A percentile compares a stretch with the other conserved stretches of the same genome.
Conservation (phyloP, 2,329 filamentous ascomycete species). For the Hypoxylon sp. region DNA sequence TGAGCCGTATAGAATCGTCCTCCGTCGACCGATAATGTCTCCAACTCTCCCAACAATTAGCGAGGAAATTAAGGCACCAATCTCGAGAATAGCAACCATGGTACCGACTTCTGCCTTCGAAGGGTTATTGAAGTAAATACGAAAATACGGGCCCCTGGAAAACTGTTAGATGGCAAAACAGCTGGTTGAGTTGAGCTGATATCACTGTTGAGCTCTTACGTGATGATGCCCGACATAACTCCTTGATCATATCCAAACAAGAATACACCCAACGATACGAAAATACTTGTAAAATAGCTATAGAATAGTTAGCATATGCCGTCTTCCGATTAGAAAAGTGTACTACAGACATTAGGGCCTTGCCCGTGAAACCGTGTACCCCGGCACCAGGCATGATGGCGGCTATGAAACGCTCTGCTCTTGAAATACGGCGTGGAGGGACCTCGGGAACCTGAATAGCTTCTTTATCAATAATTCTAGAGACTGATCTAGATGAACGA, state of each 20-base stretch:
- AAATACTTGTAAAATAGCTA: constrained; percentile 95
- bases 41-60: constrained; percentile 88
- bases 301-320: constrained; percentile 37
- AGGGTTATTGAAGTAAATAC: constrained; percentile 92
- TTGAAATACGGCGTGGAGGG: constrained; percentile 73
- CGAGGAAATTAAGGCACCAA: constrained; percentile 93
- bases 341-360: constrained; percentile 84
- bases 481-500: constrained; percentile 55
- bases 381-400: constrained; percentile 88
- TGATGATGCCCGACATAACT: constrained; percentile 84
- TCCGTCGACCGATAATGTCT: constrained; percentile 90
- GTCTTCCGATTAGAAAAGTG: constrained; percentile 2
- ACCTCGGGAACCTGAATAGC: constrained; percentile 86
- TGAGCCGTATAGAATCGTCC: constrained; percentile 93
- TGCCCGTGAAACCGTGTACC: constrained; percentile 93
- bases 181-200: neutral
- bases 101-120: constrained; percentile 90
- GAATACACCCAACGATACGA: constrained; percentile 89
- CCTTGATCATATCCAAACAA: constrained; percentile 92
- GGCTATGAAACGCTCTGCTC: constrained; percentile 79
- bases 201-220: constrained; percentile 62
- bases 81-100: constrained; percentile 96
- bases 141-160: constrained; percentile 85
- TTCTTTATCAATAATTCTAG: constrained; percentile 74
- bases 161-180: constrained; percentile 40